Evolutionary conservation across 2,329 filamentous ascomycete species (phyloP).

Genomic region (Cephalotrichum gorgonifer): DNA sequence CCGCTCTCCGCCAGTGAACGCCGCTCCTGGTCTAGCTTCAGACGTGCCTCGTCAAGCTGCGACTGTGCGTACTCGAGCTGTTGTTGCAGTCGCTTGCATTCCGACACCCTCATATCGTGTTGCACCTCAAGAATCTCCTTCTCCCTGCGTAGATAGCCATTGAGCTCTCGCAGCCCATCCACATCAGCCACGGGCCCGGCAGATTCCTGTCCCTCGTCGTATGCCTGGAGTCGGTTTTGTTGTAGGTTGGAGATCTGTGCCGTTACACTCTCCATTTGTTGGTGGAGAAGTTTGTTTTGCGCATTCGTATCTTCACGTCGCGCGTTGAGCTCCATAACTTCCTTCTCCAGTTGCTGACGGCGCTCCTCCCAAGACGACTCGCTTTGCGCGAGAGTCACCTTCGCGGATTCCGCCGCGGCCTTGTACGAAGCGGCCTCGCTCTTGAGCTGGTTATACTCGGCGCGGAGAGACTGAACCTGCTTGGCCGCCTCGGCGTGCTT

Average conservation of each 20-base stretch:
- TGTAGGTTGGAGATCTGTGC: conserved; percentile 72
- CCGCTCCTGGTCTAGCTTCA: conserved; percentile 87
- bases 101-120: conserved; percentile 78
- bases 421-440: conserved; percentile 64
- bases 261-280: conserved; percentile 76
- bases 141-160: conserved; percentile 82
- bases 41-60: conserved; percentile 77
- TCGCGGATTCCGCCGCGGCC: conserved; percentile 78
- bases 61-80: conserved; percentile 79
- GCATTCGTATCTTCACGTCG: conserved; percentile 75
- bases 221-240: conserved; percentile 52
- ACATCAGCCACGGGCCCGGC: conserved; percentile 43
- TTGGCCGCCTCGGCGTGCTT: conserved; percentile 96
- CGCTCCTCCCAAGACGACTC: conserved; percentile 84
- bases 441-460: conserved; percentile 73
- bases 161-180: conserved; percentile 79
- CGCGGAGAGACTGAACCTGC: conserved; percentile 65
- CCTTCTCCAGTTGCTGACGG: conserved; percentile 69
- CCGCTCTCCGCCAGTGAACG: conserved; percentile 64
- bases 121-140: conserved; percentile 99
- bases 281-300: conserved; percentile 84
- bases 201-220: conserved; percentile 39
- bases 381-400: conserved; percentile 65
- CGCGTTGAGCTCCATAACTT: conserved; percentile 67
- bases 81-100: conserved; percentile 79